Conservation (phyloP, 495 filamentous ascomycete genomes). For the Neurospora sp. region DNA sequence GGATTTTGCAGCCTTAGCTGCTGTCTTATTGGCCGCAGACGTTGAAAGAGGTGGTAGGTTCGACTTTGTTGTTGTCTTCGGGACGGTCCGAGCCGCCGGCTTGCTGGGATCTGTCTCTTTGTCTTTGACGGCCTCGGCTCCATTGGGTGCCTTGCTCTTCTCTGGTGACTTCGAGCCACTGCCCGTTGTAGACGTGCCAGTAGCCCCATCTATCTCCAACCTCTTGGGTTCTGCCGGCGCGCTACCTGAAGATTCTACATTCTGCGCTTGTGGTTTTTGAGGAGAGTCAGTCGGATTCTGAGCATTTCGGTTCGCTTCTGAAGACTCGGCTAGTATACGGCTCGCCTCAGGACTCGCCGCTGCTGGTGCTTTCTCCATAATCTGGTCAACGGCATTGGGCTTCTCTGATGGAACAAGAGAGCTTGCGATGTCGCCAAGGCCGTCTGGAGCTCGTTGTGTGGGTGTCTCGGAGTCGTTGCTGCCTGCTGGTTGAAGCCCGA, state of each 20-base stretch:
- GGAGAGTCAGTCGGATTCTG: conserved; percentile 4
- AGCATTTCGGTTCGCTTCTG: conserved; percentile 9
- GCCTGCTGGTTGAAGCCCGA: conserved; percentile 32
- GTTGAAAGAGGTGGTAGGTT: conserved; percentile 20
- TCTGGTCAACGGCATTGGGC: conserved; percentile 21
- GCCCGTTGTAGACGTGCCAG: not conserved
- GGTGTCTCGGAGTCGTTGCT: conserved; percentile 35
- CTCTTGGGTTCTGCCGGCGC: not conserved
- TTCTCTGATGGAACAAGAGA: conserved; percentile 23
- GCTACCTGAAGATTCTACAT: conserved; percentile 6
- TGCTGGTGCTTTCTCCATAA: conserved; percentile 16
- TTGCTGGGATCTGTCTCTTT: conserved; percentile 25
- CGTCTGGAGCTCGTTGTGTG: conserved; percentile 24
- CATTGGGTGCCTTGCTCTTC: conserved; percentile 5
- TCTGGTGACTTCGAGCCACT: conserved; percentile 3
- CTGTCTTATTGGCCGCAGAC: conserved; percentile 26
- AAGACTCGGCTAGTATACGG: conserved; percentile 22
- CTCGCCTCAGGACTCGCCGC: conserved; percentile 23
- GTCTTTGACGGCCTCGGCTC: conserved; percentile 5
- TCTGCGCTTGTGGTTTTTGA: conserved; percentile 6
- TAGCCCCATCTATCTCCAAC: not conserved
- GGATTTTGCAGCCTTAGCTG: conserved; percentile 28
- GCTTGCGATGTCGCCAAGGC: conserved; percentile 24
- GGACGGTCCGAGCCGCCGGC: conserved; percentile 31
- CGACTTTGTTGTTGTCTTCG: conserved; percentile 24